Percentiles rank a stretch among this genome's conserved stretches.
Conservation (phyloP, 78 protist genomes). For the Planoprotostelium fungivorum region DNA sequence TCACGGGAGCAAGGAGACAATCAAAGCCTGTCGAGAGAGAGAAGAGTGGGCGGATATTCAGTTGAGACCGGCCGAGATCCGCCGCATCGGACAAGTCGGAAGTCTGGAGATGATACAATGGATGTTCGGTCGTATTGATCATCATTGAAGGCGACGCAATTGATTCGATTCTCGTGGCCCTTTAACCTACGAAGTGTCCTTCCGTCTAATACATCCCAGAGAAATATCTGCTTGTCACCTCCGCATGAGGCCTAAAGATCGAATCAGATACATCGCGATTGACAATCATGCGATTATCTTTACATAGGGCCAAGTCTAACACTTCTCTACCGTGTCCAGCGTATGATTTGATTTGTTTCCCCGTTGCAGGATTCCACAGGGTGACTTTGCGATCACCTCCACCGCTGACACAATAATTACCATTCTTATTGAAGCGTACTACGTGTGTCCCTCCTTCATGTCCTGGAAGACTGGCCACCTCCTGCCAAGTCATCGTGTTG, state of each 20-base stretch:
- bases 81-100: too few species aligned
- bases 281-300: conserved; percentile 20
- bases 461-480: neutral
- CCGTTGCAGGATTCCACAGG: conserved; percentile 37
- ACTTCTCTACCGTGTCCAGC: conserved; percentile 42
- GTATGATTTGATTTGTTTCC: conserved; percentile 25
- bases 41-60: too few species aligned
- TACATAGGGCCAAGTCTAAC: conserved; percentile 4
- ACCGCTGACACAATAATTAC: conserved; percentile 1
- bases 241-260: conserved; percentile 17
- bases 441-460: neutral
- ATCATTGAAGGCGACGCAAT: conserved; percentile 24
- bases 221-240: conserved; percentile 38
- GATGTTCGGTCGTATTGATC: conserved; percentile 9
- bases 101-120: too few species aligned
- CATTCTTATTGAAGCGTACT: neutral
- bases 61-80: too few species aligned
- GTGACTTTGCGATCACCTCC: neutral
- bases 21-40: too few species aligned
- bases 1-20: too few species aligned
- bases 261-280: neutral
- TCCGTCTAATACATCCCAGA: conserved; percentile 59
- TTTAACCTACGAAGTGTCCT: conserved; percentile 24
- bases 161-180: conserved; percentile 22
- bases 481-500: neutral